Evolutionary conservation across 768 basidiomycete genomes (phyloP).

Genomic region (Neoboletus brunneissimus): DNA sequence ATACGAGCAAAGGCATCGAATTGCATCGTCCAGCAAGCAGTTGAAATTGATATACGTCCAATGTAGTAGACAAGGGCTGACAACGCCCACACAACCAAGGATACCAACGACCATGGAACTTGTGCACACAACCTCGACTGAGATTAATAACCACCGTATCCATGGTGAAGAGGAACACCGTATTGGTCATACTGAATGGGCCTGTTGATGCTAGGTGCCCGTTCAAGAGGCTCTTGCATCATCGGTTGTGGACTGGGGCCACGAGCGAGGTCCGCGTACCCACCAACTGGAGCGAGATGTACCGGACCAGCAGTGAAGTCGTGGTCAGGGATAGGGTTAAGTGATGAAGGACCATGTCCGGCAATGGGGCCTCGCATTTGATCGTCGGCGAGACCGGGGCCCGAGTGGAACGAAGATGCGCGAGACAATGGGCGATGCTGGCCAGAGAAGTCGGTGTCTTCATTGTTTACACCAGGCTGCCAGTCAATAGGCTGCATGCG

Average conservation of each 20-base stretch:
- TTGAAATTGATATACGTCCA: constrained; percentile 5
- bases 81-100: not conserved
- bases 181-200: constrained; percentile 50
- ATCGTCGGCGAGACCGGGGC: constrained; percentile 36
- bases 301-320: constrained; percentile 70
- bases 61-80: constrained; percentile 1
- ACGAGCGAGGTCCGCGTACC: constrained; percentile 79
- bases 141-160: constrained; percentile 27
- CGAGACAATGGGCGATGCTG: constrained; percentile 51
- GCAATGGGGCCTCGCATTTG: constrained; percentile 34
- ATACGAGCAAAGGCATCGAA: not conserved
- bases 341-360: constrained; percentile 25
- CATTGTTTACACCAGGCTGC: constrained; percentile 58
- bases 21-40: constrained; percentile 35
- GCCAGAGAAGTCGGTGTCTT: constrained; percentile 44
- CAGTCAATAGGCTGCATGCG: constrained; percentile 88
- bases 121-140: not conserved
- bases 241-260: constrained; percentile 66
- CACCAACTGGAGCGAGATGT: constrained; percentile 63
- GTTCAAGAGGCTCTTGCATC: constrained; percentile 40
- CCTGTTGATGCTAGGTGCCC: constrained; percentile 43
- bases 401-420: constrained; percentile 70
- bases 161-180: constrained; percentile 60
- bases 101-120: not conserved
- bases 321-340: constrained; percentile 60